Evolutionary conservation across 331 rosid species (phyloP).

Genomic region (Spiraea crenata): DNA sequence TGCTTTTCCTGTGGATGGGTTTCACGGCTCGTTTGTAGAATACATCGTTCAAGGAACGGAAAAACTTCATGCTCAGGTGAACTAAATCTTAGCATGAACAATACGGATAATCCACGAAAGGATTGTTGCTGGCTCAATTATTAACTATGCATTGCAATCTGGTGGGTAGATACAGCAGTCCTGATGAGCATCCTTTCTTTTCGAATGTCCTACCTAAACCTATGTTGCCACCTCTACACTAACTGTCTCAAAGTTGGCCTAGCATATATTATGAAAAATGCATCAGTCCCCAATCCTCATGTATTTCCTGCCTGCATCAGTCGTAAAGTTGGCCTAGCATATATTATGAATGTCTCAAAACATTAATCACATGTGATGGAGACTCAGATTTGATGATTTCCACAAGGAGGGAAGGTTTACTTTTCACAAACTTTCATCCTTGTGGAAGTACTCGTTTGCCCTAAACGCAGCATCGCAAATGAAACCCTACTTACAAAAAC

Average conservation of each 20-base stretch:
- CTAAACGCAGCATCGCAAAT: too few species aligned
- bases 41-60: slow-evolving; percentile 82
- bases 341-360: too few species aligned
- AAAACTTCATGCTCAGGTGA: slow-evolving; percentile 82
- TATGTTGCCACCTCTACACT: slow-evolving; percentile 75
- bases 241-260: neutral
- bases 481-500: too few species aligned
- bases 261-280: too few species aligned
- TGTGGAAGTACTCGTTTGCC: too few species aligned
- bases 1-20: slow-evolving; percentile 70
- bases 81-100: slow-evolving; percentile 18
- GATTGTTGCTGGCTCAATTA: slow-evolving; percentile 14
- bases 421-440: too few species aligned
- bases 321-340: too few species aligned
- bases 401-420: too few species aligned
- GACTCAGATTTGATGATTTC: too few species aligned
- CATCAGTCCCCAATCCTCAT: too few species aligned
- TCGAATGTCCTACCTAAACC: slow-evolving; percentile 64
- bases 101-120: neutral
- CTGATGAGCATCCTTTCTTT: slow-evolving; percentile 96
- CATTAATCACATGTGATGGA: too few species aligned
- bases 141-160: slow-evolving; percentile 26
- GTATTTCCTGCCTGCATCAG: too few species aligned
- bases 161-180: slow-evolving; percentile 95
- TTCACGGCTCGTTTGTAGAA: slow-evolving; percentile 79